Percentiles rank a stretch among this genome's conserved stretches.
phyloP scores from a whole-genome alignment of 192 early-diverging fungal genomes.

The Rhizoclosmatium sp. region DNA sequence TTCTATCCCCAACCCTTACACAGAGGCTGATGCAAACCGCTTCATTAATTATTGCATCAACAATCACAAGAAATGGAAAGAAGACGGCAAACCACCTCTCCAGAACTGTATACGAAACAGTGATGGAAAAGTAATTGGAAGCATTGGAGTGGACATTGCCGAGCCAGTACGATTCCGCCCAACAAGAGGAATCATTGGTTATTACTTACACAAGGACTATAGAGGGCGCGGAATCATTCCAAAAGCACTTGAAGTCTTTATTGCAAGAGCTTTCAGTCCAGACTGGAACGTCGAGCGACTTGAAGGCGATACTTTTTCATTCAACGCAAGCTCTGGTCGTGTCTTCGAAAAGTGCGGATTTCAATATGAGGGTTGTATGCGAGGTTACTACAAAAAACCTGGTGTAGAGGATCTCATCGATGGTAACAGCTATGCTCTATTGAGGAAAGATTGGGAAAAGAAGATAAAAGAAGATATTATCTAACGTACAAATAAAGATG shows the following conservation, averaged over 20 bases:
- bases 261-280: conserved; percentile 3
- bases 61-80: background rate
- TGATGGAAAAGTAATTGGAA: conserved; percentile 6
- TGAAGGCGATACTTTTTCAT: conserved; percentile 2
- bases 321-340: background rate
- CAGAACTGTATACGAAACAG: conserved; percentile 14
- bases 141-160: background rate
- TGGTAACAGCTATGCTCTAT: background rate
- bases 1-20: conserved; percentile 29
- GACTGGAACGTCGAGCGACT: conserved; percentile 21
- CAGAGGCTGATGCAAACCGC: background rate
- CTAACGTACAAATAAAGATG: background rate
- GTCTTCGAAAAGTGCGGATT: conserved; percentile 27
- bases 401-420: conserved; percentile 5
- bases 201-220: conserved; percentile 23
- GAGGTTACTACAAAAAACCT: background rate
- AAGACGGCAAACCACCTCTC: background rate
- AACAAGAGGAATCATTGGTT: background rate
- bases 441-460: background rate
- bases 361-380: background rate
- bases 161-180: no score
- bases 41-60: conserved; percentile 22
- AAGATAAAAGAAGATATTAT: background rate
- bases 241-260: background rate
- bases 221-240: conserved; percentile 15